Conservation (phyloP, 176 grass and related monocot genomes). For the Aegilops sharonensis region DNA sequence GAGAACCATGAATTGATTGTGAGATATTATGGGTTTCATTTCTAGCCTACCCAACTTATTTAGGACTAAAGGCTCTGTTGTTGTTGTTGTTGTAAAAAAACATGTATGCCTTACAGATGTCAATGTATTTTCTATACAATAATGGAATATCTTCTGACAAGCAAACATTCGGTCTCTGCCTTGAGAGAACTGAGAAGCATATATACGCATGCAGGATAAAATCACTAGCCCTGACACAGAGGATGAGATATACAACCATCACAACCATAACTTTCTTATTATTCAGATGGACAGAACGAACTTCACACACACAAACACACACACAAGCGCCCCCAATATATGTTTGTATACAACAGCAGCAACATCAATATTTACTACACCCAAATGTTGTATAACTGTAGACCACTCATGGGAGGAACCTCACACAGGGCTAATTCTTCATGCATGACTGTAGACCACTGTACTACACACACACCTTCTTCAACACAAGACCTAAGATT, state of each 20-base stretch:
- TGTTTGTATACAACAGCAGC: not conserved
- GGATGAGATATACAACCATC: not conserved
- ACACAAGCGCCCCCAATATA: not conserved
- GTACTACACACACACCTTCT: not conserved
- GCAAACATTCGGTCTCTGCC: not conserved
- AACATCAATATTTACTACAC: not conserved
- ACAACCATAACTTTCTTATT: not conserved
- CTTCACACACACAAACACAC: not conserved
- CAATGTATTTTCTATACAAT: too few relatives aligned
- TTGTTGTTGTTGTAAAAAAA: too few relatives aligned
- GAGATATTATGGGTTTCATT: too few relatives aligned
- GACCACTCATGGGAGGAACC: not conserved
- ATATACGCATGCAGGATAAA: not conserved
- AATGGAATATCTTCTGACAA: too few relatives aligned
- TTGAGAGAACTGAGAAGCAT: not conserved
- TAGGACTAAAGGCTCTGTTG: too few relatives aligned
- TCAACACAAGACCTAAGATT: conserved; percentile 1
- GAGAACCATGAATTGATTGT: too few relatives aligned
- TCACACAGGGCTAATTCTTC: not conserved
- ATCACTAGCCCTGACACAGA: not conserved
- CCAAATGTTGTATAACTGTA: not conserved
- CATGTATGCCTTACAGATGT: too few relatives aligned
- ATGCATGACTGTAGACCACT: not conserved
- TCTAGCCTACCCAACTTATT: too few relatives aligned
- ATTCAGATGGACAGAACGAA: not conserved